A percentile compares a stretch with the other conserved stretches of the same genome.
Conservation (phyloP, 306 rosid species). For the Vachellia collinsii region DNA sequence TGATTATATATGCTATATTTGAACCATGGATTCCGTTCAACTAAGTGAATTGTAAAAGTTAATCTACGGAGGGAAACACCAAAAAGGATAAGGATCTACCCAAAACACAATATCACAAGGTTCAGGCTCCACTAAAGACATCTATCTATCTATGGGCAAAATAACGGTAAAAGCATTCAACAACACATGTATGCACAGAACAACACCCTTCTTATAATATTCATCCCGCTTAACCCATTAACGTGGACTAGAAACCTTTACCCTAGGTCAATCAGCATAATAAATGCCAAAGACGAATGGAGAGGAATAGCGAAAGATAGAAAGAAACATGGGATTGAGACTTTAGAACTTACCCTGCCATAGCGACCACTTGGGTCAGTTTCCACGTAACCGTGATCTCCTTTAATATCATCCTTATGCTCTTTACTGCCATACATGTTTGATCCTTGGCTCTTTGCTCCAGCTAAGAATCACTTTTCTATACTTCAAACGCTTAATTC, state of each 20-base stretch:
- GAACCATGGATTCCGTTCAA: conserved; percentile 20
- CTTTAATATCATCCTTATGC: conserved; percentile 36
- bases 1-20: not conserved
- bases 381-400: conserved; percentile 57
- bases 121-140: conserved; percentile 1
- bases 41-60: conserved; percentile 1
- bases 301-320: not conserved
- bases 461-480: conserved; percentile 30
- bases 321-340: not conserved
- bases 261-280: conserved; percentile 13
- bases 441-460: conserved; percentile 21
- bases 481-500: conserved; percentile 7
- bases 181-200: not conserved
- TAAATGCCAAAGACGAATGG: not conserved
- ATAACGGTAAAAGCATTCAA: conserved; percentile 4
- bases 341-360: conserved; percentile 62
- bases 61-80: not conserved
- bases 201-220: not conserved
- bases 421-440: conserved; percentile 51
- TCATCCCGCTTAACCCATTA: not conserved
- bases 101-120: conserved; percentile 18
- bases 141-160: not conserved
- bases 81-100: not conserved
- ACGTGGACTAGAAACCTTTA: not conserved
- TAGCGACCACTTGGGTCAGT: conserved; percentile 80